Percentiles rank a stretch among this genome's conserved stretches.
Evolutionary conservation across 2,329 filamentous ascomycete genomes (phyloP).

Genomic region (Penicillium thymicola): DNA sequence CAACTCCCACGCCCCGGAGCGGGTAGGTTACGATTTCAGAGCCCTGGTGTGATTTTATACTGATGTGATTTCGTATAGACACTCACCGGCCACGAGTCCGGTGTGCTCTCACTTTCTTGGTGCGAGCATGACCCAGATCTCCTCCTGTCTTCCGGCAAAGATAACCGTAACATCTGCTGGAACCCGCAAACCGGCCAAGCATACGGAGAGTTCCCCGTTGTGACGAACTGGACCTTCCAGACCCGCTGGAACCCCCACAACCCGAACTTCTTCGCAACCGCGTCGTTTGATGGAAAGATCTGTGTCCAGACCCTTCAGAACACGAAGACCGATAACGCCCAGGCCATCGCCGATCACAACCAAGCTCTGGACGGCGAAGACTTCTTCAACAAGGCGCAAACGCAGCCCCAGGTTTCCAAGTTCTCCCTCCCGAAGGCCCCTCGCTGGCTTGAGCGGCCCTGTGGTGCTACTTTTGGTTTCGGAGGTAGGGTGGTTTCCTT

Average conservation of each 20-base stretch:
- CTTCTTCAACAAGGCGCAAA: slow-evolving; percentile 92
- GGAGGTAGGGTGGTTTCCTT: slow-evolving; percentile 88
- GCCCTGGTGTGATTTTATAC: background rate
- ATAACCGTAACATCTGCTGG: slow-evolving; percentile 94
- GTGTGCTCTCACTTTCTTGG: slow-evolving; percentile 92
- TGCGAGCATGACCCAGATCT: slow-evolving; percentile 86
- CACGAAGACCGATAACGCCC: slow-evolving; percentile 69
- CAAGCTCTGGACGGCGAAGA: slow-evolving; percentile 82
- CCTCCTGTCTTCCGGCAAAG: slow-evolving; percentile 89
- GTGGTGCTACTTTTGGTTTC: slow-evolving; percentile 88
- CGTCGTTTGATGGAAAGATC: slow-evolving; percentile 96
- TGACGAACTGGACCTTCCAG: slow-evolving; percentile 99
- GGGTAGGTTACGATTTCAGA: slow-evolving; percentile 34
- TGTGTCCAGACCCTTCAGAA: slow-evolving; percentile 91
- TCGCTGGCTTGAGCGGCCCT: slow-evolving; percentile 82
- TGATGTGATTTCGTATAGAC: slow-evolving; percentile 50
- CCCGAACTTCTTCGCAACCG: slow-evolving; percentile 86
- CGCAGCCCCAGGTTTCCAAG: slow-evolving; percentile 81
- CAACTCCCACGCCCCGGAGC: slow-evolving; percentile 91
- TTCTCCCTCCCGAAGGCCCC: slow-evolving; percentile 85
- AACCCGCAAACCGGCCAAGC: slow-evolving; percentile 87
- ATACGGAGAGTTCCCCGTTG: slow-evolving; percentile 90
- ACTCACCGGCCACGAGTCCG: slow-evolving; percentile 88
- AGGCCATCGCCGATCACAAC: slow-evolving; percentile 61
- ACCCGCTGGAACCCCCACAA: slow-evolving; percentile 93